Conservation (phyloP, 2,329 filamentous ascomycete genomes). For the Pseudogymnoascus sp. region DNA sequence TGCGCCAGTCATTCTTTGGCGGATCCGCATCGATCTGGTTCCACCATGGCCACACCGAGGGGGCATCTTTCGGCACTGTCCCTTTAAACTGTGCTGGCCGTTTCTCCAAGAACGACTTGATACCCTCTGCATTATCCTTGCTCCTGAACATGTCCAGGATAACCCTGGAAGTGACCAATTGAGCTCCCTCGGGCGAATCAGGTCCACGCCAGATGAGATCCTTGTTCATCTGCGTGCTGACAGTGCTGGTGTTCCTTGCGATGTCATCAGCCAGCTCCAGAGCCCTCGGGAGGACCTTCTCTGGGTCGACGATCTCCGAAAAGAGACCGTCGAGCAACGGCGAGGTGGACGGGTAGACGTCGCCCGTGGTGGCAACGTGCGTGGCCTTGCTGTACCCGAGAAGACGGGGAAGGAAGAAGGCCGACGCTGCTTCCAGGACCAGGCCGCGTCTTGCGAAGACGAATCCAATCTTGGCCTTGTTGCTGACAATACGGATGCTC, state of each 20-base stretch:
- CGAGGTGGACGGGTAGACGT: slow-evolving; percentile 45
- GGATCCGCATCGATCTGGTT: slow-evolving; percentile 38
- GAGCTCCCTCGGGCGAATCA: slow-evolving; percentile 56
- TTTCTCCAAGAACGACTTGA: slow-evolving; percentile 54
- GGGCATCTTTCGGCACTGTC: slow-evolving; percentile 48
- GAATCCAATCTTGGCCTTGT: slow-evolving; percentile 59
- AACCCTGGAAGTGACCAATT: slow-evolving; percentile 61
- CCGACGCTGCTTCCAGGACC: slow-evolving; percentile 62
- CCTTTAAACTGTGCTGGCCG: slow-evolving; percentile 48
- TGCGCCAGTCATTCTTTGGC: slow-evolving; percentile 22
- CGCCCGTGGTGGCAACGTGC: slow-evolving; percentile 58
- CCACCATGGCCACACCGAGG: slow-evolving; percentile 55
- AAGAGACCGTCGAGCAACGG: slow-evolving; percentile 54
- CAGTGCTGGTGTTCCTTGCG: slow-evolving; percentile 53
- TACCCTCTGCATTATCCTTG: slow-evolving; percentile 52
- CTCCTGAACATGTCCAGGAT: slow-evolving; percentile 52
- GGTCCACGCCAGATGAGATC: slow-evolving; percentile 58
- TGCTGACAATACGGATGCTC: slow-evolving; percentile 43
- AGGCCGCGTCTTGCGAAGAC: slow-evolving; percentile 63
- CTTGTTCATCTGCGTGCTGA: slow-evolving; percentile 58
- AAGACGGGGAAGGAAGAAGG: slow-evolving; percentile 63
- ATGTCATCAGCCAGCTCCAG: slow-evolving; percentile 59
- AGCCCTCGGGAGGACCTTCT: slow-evolving; percentile 54
- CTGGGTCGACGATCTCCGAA: slow-evolving; percentile 53
- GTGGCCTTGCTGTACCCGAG: slow-evolving; percentile 56